phyloP scores from a whole-genome alignment of 495 filamentous ascomycete species.

The Penicillium tannophilum region DNA sequence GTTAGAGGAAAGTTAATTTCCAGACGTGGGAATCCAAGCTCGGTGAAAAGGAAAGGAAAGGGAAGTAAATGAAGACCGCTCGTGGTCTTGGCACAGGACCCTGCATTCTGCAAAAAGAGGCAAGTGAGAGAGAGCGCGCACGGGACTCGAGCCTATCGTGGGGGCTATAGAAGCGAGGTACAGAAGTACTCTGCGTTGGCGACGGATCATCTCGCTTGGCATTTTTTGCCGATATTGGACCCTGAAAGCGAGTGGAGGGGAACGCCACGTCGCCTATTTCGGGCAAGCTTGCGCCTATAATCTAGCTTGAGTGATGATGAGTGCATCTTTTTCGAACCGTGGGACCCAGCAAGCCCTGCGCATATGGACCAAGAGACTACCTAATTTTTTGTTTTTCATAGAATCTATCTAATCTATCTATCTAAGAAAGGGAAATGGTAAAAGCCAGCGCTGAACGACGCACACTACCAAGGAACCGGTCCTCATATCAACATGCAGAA shows the following conservation, averaged over 20 bases:
- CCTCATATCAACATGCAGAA: conserved; percentile 20
- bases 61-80: neutral
- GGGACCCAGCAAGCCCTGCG: too few species aligned
- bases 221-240: neutral
- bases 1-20: neutral
- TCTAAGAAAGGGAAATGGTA: conserved; percentile 10
- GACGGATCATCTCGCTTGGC: neutral
- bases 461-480: conserved; percentile 11
- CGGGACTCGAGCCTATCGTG: neutral
- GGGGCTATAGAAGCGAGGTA: neutral
- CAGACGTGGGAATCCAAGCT: neutral
- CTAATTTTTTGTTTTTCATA: neutral
- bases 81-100: neutral
- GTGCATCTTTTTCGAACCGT: neutral
- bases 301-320: neutral
- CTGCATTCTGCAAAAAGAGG: conserved; percentile 5
- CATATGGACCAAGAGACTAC: neutral
- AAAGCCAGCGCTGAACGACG: conserved; percentile 13
- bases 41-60: neutral
- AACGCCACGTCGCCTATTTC: neutral
- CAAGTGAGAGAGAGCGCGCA: conserved; percentile 2
- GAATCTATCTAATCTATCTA: conserved; percentile 37
- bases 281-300: neutral
- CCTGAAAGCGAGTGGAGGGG: neutral
- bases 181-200: neutral